Evolutionary conservation across 371 early-diverging fungal genomes (phyloP).

Genomic region (Phascolomyces articulosus): DNA sequence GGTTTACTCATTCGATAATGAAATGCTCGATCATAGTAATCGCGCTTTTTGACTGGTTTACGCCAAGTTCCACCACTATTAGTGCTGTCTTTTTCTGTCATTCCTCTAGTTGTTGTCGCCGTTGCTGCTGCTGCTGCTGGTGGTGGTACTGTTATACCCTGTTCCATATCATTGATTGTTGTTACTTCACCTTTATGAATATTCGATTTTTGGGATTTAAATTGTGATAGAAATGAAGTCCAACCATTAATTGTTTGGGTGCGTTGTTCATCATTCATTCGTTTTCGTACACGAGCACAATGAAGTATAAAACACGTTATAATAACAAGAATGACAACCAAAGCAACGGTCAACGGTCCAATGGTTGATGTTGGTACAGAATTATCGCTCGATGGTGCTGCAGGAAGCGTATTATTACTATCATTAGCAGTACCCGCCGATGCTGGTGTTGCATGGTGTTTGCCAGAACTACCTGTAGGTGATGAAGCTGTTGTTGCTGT

Average conservation of each 20-base stretch:
- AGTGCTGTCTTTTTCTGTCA: background rate
- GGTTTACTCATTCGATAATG: slow-evolving; percentile 12
- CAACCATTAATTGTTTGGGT: slow-evolving; percentile 17
- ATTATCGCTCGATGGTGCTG: background rate
- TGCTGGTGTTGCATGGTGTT: background rate
- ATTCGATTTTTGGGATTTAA: background rate
- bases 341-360: background rate
- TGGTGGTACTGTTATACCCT: background rate
- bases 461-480: background rate
- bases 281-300: slow-evolving; percentile 12
- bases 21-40: background rate
- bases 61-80: background rate
- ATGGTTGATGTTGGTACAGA: slow-evolving; percentile 14
- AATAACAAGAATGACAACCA: slow-evolving; percentile 12
- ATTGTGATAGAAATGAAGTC: slow-evolving; percentile 7
- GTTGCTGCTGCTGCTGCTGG: background rate
- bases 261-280: slow-evolving; percentile 6
- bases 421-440: background rate
- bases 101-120: background rate
- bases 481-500: background rate
- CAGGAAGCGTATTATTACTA: background rate
- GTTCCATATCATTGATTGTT: background rate
- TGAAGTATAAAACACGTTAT: slow-evolving; percentile 6
- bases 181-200: background rate
- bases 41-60: background rate